Evolutionary conservation across 306 rosid species (phyloP), one percentile per base, ranked within the genome.

Genomic region (Calophaca sinica): DNA sequence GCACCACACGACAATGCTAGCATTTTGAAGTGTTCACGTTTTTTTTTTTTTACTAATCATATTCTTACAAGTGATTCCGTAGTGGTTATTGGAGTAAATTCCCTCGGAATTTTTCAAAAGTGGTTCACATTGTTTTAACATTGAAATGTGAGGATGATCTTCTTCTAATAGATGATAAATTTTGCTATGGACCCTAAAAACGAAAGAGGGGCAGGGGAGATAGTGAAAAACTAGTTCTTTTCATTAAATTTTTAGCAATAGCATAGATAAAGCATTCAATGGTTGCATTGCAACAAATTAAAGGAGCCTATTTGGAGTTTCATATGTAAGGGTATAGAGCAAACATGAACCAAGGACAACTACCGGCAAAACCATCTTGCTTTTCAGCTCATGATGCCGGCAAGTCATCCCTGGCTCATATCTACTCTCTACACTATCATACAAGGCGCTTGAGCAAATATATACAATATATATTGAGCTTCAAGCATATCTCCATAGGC

Each of bases 331-430:
- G 62, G 68, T 35, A 64, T 55, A 31, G 79, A 75, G 79, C 76
- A 71, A 63, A 75, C 35, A 10, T 57, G 84, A 75, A 61, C 44
- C 79, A 64, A 51, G 72, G 79, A 79, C 26, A 14, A 42, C 72
- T 39, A 0, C 79, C 81, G 10, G 82, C 76, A 62, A 44, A 9
- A 39, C 26, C 6, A 46, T n/a, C 3, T 13, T 10, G 10, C 29
- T 20, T 20, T 20, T 20, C 26, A 20, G 26, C 26, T 20, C 26
- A 20, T 20, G 26, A 61, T 42, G 71, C 77, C 70, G 81, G 81
- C 79, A 81, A 75, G 81, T 53, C 81, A 75, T 75, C 73, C 73
- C 28, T 62, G 84, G 61, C 84, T 81, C 77, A 69, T n/a, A 53
- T 81, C 54, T 39, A 81, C 70, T 64, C 70, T 68, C 46, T 13